Evolutionary conservation across 139 green algal genomes (phyloP).

Genomic region (Yamagishiella unicocca): DNA sequence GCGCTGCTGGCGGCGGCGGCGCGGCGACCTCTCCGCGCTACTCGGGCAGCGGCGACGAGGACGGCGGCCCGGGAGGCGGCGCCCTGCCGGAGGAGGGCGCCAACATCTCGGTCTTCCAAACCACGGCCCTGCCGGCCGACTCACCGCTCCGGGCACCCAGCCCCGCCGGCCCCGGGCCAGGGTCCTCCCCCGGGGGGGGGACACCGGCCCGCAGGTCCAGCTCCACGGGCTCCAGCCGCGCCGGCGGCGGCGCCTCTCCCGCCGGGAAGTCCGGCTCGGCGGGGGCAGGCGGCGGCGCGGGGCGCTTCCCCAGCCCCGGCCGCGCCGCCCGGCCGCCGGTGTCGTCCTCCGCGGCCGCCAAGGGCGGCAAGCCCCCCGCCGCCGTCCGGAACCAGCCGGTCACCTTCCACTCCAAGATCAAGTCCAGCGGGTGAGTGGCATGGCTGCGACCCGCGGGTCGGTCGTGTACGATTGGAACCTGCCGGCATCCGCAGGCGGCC

Average conservation of each 20-base stretch:
- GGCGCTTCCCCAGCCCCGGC: slow-evolving; percentile 18
- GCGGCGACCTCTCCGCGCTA: not conserved
- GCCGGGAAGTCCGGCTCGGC: not conserved
- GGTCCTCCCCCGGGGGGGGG: no score
- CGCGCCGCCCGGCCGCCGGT: not conserved
- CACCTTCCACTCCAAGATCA: slow-evolving; percentile 69
- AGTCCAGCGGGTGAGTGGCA: slow-evolving; percentile 54
- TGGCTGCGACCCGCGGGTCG: no score
- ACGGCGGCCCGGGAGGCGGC: not conserved
- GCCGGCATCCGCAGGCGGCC: no score
- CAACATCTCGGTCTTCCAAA: slow-evolving; percentile 52
- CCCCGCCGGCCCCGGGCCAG: not conserved
- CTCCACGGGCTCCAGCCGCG: not conserved
- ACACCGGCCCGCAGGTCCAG: slow-evolving; percentile 1
- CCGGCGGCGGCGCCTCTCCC: not conserved
- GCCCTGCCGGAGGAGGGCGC: not conserved
- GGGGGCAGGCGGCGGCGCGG: not conserved
- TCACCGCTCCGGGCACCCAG: slow-evolving; percentile 40
- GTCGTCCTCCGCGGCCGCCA: not conserved
- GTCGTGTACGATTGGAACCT: no score
- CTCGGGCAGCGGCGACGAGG: not conserved
- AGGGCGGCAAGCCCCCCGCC: not conserved
- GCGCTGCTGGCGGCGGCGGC: not conserved
- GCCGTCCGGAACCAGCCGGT: slow-evolving; percentile 58
- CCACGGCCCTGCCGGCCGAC: slow-evolving; percentile 25